Evolutionary conservation across 352 stramenopile genomes (phyloP), one percentile per base, ranked within the genome.

Genomic region (Phytophthora lateralis): DNA sequence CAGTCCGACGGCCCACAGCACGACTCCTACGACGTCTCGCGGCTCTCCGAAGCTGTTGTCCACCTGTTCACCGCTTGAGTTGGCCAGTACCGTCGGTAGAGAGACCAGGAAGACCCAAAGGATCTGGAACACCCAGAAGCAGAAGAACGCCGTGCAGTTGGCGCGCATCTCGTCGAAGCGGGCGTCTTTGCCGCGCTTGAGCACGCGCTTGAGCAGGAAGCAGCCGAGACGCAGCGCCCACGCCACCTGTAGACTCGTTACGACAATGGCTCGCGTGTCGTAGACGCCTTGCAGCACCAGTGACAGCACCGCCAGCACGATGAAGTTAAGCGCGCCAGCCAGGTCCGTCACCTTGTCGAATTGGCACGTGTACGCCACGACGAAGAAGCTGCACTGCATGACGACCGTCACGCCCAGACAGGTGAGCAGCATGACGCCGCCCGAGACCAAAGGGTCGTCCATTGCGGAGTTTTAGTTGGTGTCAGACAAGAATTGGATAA

Each of bases 111-210:
- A 89, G 44, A 85, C 78, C 86, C 86, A 95, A 20, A 95, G 44
- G 55, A 89, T 89, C 74, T 95, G 86, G 57, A 93, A 86, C 29
- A 89, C 64, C 84, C 84, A 93, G 46, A 91, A 89, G 34, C 80
- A 73, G 44, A 95, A 83, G 57, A 93, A 95, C 17, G 65, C 57
- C 8, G 72, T 4, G 37, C 75, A 91, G 44, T 88, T 73, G 49
- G 66, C 66, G 26, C 81, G 79, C 69, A 95, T 90, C 42, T 85
- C 70, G 64, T 92, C 82, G 54, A 95, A 95, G 15, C 86, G 82
- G 42, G 71, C 76, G 65, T 95, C 86, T 43, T 86, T 83, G 29
- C 84, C 81, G 26, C 83, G 79, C 32, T 78, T 80, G 45, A 90
- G 73, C 32, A 95, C 85, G 44, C 86, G 80, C 12, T 62, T 26